Evolutionary conservation across 208 protist species (phyloP), one percentile per base, ranked within the genome.

Genomic region (Phytomonas francai): DNA sequence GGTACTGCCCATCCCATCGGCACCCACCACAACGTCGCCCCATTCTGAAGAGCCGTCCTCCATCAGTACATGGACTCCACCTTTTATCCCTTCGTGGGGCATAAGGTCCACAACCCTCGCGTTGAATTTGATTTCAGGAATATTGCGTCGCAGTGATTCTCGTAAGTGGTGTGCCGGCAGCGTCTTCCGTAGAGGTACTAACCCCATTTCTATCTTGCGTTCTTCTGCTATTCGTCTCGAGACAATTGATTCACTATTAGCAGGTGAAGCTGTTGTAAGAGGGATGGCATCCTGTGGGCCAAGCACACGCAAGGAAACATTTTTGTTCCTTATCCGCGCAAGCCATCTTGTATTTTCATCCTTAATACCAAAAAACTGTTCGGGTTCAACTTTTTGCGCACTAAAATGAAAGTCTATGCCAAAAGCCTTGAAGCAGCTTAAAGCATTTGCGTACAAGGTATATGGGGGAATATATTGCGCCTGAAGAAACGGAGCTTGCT

Each of bases 341-440:
- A 96, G 66, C 85, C 91, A 96, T 0, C 73, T 39, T 1, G 80
- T 67, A 3, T 68, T 51, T 8, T 79, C 77, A 60, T 92, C 70
- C 56, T 78, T 74, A 34, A 96, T 87, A 22, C 87, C 87, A 69
- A 93, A 96, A 63, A 70, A 77, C 59, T 67, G 71, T 45, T 93
- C 85, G 9, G 81, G 84, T 14, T 78, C 57, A 36, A 80, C 72
- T 58, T 77, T 75, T 29, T 63, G 72, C 29, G 66, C 58, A 16
- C 65, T 67, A 64, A 94, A 84, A 33, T 90, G 33, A 76, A 83
- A 67, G 19, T 87, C 87, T 76, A 96, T 79, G 28, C 65, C 83
- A 67, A 92, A 96, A 0, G 91, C 91, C 66, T 92, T 92, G 70
- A 83, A 96, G 65, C 91, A 96, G 65, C 86, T 96, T 16, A 96